A percentile compares a stretch with the other conserved stretches of the same genome.
phyloP scores from a whole-genome alignment of 1,284 basidiomycete species.

The Mycosarcoma maydis region DNA sequence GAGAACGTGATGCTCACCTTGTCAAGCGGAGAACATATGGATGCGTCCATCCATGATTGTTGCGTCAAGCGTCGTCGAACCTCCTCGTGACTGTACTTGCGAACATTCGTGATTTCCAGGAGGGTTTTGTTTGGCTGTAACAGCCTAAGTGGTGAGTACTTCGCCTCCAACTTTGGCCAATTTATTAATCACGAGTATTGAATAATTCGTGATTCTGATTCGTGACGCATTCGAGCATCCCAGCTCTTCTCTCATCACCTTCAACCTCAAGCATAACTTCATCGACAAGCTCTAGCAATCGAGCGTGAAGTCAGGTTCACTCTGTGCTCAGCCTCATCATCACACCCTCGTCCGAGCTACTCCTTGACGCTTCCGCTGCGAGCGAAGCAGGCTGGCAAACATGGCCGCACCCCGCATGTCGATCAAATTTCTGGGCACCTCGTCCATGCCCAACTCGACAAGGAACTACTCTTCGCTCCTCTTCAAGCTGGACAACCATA shows the following conservation, averaged over 20 bases:
- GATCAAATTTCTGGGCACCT: constrained; percentile 63
- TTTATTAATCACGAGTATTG: too few species aligned
- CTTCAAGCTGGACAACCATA: constrained; percentile 55
- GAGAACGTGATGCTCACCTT: too few species aligned
- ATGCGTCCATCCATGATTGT: too few species aligned
- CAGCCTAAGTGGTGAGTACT: too few species aligned
- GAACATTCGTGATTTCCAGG: too few species aligned
- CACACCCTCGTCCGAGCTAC: too few species aligned
- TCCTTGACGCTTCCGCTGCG: not conserved
- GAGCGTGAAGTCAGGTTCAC: not conserved
- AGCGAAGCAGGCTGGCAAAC: not conserved
- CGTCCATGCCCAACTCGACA: constrained; percentile 57
- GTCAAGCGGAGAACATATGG: too few species aligned
- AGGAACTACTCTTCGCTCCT: constrained; percentile 64
- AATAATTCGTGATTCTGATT: constrained; percentile 4
- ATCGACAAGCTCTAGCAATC: not conserved
- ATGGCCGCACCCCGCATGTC: constrained; percentile 53
- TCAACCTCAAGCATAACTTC: constrained; percentile 4
- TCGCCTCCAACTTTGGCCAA: not conserved
- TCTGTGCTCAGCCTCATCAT: not conserved
- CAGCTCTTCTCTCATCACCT: not conserved
- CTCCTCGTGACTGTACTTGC: not conserved
- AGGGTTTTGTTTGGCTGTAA: too few species aligned
- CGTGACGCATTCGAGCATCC: constrained; percentile 3
- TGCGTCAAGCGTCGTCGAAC: too few species aligned